phyloP scores from a whole-genome alignment of 2,329 filamentous ascomycete genomes.

The Sporothrix inflata region DNA sequence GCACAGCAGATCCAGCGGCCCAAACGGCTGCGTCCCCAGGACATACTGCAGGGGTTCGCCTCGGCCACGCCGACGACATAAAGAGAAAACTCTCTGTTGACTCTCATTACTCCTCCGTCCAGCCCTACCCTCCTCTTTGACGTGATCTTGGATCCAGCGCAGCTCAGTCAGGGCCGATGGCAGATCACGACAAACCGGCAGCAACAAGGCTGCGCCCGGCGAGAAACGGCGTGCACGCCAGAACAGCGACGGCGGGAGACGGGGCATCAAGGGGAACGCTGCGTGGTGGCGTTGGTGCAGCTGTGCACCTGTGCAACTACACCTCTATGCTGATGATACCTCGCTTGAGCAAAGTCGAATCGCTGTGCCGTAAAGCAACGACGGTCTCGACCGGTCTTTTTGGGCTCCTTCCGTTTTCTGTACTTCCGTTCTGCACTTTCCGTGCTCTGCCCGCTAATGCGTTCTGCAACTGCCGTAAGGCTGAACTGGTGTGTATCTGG shows the following conservation, averaged over 20 bases:
- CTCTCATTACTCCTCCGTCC: not conserved
- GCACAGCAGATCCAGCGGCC: conserved; percentile 77
- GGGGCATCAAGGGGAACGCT: conserved; percentile 56
- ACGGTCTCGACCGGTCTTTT: conserved; percentile 9
- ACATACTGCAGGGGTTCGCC: conserved; percentile 89
- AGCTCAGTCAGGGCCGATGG: conserved; percentile 69
- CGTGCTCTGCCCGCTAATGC: conserved; percentile 11
- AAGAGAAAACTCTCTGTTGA: conserved; percentile 38
- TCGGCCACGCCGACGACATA: conserved; percentile 55
- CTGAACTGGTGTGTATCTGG: not conserved
- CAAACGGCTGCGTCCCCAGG: conserved; percentile 86
- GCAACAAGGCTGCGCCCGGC: conserved; percentile 60
- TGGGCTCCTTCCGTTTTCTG: not conserved
- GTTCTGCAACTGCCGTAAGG: not conserved
- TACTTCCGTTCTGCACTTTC: not conserved
- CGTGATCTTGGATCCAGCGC: conserved; percentile 64
- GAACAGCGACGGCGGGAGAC: conserved; percentile 62
- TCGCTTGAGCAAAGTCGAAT: not conserved
- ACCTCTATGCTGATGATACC: not conserved
- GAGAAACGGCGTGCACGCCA: conserved; percentile 58
- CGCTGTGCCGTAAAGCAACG: not conserved
- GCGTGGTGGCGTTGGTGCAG: not conserved
- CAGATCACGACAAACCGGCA: conserved; percentile 66
- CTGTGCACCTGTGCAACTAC: not conserved
- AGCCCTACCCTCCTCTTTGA: not conserved